These are phyloP conservation scores for Bruguiera gymnorhiza DNA, from an alignment of 345 rosid species.

Conservation along the genomic window DNA sequence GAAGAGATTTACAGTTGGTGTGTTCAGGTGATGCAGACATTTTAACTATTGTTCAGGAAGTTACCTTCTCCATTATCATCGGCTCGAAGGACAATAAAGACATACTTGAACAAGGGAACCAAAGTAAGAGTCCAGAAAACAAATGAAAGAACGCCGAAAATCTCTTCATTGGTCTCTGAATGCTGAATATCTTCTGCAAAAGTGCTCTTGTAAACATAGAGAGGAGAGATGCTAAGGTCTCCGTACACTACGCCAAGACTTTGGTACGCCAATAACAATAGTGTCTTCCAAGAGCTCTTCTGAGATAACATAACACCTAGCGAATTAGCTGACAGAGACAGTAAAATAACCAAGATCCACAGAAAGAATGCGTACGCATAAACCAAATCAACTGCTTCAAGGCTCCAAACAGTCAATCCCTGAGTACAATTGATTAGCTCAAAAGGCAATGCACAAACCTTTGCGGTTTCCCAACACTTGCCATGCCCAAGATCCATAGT, in stretches of 20 bases:
- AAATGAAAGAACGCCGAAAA: constrained; percentile 84
- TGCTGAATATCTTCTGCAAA: constrained; percentile 96
- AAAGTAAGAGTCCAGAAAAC: constrained; percentile 99
- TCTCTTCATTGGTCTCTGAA: constrained; percentile 92
- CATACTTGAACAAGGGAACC: constrained; percentile 87
- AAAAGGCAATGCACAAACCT: constrained; percentile 51
- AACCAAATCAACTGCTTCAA: background rate
- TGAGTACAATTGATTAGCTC: constrained; percentile 5
- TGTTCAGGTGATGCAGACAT: background rate
- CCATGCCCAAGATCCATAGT: constrained; percentile 65
- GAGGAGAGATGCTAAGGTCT: constrained; percentile 91
- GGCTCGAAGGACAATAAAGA: constrained; percentile 90
- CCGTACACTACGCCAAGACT: constrained; percentile 99
- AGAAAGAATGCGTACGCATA: background rate
- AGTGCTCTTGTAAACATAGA: constrained; percentile 91
- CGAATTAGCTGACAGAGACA: constrained; percentile 2
- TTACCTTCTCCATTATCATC: constrained; percentile 98
- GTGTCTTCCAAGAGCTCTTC: constrained; percentile 88
- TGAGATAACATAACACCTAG: constrained; percentile 20
- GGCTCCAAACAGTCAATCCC: background rate
- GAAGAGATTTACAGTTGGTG: constrained; percentile 4
- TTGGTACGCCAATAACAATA: constrained; percentile 83
- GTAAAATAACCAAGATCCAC: constrained; percentile 1
- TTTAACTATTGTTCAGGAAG: constrained; percentile 1
- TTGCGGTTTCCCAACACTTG: constrained; percentile 56